These are phyloP conservation scores for Bacidia rubella DNA, from an alignment of 495 filamentous ascomycete species.

Conservation along the genomic window DNA sequence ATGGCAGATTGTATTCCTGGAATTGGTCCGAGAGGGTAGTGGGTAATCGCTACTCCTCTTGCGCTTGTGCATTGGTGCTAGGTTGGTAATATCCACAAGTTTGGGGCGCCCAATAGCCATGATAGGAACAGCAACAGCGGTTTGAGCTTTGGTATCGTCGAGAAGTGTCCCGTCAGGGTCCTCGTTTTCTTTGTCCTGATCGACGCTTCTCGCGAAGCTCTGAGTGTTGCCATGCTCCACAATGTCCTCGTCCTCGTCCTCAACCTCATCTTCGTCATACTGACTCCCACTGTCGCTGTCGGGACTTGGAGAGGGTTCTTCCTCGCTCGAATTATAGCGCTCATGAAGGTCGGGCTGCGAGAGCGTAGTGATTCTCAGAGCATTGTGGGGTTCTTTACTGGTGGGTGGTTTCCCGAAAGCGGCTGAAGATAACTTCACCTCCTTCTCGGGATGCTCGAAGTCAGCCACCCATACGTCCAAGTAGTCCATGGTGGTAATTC, in stretches of 20 bases:
- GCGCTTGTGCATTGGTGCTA: constrained; percentile 22
- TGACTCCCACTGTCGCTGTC: constrained; percentile 14
- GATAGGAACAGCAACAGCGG: constrained; percentile 18
- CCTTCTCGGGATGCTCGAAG: constrained; percentile 14
- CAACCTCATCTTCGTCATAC: constrained; percentile 2
- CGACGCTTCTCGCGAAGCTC: not conserved
- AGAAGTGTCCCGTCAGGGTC: not conserved
- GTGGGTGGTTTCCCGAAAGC: not conserved
- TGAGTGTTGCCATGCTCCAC: not conserved
- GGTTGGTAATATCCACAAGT: constrained; percentile 17
- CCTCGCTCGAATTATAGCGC: constrained; percentile 20
- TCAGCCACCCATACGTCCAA: constrained; percentile 12
- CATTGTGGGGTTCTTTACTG: constrained; percentile 8
- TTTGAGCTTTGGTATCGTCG: constrained; percentile 12
- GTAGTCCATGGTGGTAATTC: constrained; percentile 8
- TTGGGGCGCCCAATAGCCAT: constrained; percentile 15
- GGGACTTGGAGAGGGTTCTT: constrained; percentile 22
- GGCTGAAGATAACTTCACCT: constrained; percentile 10
- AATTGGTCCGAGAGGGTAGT: not conserved
- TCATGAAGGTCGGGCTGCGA: constrained; percentile 18
- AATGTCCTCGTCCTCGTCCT: constrained; percentile 4
- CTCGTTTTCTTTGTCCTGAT: not conserved
- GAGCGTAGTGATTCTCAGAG: constrained; percentile 17
- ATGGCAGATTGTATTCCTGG: not conserved
- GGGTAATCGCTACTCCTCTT: constrained; percentile 9